Evolutionary conservation across 306 rosid genomes (phyloP), one percentile per base, ranked within the genome.

Genomic region (Lathyrus tuberosus): DNA sequence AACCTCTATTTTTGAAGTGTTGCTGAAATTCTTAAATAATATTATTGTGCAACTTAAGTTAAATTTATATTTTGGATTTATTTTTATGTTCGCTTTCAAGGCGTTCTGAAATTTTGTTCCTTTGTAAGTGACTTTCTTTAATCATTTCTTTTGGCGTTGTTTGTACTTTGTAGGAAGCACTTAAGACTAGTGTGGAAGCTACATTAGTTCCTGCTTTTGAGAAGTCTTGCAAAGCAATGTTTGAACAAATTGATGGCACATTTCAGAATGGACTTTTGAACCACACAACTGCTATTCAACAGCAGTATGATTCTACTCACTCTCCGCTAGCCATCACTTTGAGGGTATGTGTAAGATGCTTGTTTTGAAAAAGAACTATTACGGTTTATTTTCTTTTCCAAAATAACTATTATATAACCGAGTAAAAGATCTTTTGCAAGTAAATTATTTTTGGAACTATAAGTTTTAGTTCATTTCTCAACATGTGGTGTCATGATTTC

Each of bases 271-370:
- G 90, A 47, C 78, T 88, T 66, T 42, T 51, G 53, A 78, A 78
- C 65, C 86, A 88, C 53, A 62, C 85, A 44, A 42, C 79, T 75
- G 65, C 86, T 69, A 74, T 83, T 49, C 88, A 81, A 60, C 90
- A 85, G 86, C 94, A 88, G 76, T 83, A 71, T 72, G 90, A 88
- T 69, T 83, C 94, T 47, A 46, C 87, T 40, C 87, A 88, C 70
- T 83, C 94, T 75, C 88, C 90, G 6, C 70, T 88, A 57, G 85
- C 81, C 73, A 65, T 73, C 75, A 82, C 90, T 47, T 77, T 88
- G 73, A 81, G 85, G 90, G 94, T 88, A 85, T 63, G 84, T 79
- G 26, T 66, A 15, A 10, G 33, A 62, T 57, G 43, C 43, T 72
- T 78, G 48, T 63, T 65, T 69, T 64, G 58, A 48, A 71, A 78